Base-by-base conservation (phyloP, 2,329 filamentous ascomycete species). In the Sarocladiaceae sp. region DNA sequence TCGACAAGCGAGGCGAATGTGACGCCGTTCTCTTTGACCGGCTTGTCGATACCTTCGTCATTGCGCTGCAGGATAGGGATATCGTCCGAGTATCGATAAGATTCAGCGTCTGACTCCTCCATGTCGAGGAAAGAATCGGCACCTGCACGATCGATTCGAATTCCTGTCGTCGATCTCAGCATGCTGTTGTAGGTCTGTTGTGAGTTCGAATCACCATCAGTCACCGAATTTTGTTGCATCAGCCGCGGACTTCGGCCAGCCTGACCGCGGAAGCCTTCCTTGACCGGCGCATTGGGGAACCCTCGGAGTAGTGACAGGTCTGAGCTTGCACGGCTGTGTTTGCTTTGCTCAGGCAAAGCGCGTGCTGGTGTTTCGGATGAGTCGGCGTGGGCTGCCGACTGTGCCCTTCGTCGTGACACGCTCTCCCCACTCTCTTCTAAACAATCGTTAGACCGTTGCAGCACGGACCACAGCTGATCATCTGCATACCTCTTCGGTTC, bases 1-100 rank as follows among this genome's bases (percentile, higher is more conserved):
- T 95, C 88, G 16, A 97, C 88, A 4, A 93, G 69, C 45, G 89
- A 84, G 48, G 85, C 81, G 52, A 83, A 80, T 2, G 69, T 68
- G 15, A 80, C 63, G 2, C 80, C 80, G 2, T 66, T 58, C 40
- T 67, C 61, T 57, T 74, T 80, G 20, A 68, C 61, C 9, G 73
- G 68, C 37, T 60, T 65, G 21, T 67, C 63, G 16, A 77, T 70
- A 46, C 65, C 74, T 44, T 88, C 82, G 47, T 85, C 83, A 31
- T 72, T 76, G 39, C 82, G 74, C 55, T 84, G 82, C 21, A 85
- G 68, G 43, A 82, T 77, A 10, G 83, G 80, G 44, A 80, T 76
- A 40, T 83, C 80, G 46, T 85, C 82, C 1, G 82, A 82, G 53
- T 80, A 80, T 45, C 75, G 70, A 47, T 77, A 76, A 15, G 81